A percentile compares a stretch with the other conserved stretches of the same genome.
Evolutionary conservation across 441 rosid species (phyloP).

Genomic region (Sinapis alba): DNA sequence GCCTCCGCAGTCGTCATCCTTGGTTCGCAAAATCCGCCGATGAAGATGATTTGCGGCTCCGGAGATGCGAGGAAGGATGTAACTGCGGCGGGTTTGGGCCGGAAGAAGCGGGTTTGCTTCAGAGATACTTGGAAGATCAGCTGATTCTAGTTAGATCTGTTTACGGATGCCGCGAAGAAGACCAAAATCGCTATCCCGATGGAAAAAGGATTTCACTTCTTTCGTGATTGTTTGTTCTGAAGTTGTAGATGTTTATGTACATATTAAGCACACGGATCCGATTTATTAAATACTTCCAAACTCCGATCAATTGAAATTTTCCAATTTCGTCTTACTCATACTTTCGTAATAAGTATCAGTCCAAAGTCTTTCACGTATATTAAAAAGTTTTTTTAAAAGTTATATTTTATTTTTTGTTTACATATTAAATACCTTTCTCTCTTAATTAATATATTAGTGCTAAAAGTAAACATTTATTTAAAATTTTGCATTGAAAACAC

Average conservation of each 20-base stretch:
- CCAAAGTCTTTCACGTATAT: too few relatives aligned
- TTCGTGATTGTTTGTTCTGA: conserved; percentile 18
- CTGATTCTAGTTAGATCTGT: conserved; percentile 58
- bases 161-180: conserved; percentile 55
- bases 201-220: conserved; percentile 39
- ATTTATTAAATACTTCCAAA: background rate
- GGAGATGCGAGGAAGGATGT: conserved; percentile 53
- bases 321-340: too few relatives aligned
- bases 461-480: too few relatives aligned
- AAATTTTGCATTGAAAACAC: too few relatives aligned
- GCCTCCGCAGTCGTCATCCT: conserved; percentile 38
- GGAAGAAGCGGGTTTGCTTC: conserved; percentile 54
- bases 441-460: too few relatives aligned
- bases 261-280: background rate
- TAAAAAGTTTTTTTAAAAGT: too few relatives aligned
- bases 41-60: conserved; percentile 44
- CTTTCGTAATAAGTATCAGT: too few relatives aligned
- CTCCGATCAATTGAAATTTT: background rate
- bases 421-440: too few relatives aligned
- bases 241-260: background rate
- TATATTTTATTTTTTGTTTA: too few relatives aligned
- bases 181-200: background rate
- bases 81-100: conserved; percentile 28
- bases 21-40: conserved; percentile 22
- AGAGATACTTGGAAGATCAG: conserved; percentile 74